These are phyloP conservation scores for Penicillium waksmanii DNA, from an alignment of 495 filamentous ascomycete genomes.

Conservation along the genomic window DNA sequence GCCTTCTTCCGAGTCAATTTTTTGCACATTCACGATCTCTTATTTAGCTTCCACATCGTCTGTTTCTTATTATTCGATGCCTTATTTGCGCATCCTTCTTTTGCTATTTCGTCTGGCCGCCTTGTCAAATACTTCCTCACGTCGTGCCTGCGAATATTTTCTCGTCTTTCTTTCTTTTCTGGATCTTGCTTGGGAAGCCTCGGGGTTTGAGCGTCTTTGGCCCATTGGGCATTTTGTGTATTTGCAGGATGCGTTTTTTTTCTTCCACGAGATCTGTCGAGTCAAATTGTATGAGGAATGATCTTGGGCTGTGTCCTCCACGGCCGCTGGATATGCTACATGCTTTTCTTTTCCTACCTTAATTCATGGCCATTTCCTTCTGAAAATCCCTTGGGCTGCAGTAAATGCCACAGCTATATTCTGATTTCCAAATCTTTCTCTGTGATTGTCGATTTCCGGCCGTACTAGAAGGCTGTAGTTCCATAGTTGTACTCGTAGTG, in stretches of 20 bases:
- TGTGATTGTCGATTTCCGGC: neutral
- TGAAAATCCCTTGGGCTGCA: neutral
- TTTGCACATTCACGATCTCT: conserved; percentile 33
- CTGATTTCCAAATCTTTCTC: neutral
- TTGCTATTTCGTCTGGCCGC: conserved; percentile 3
- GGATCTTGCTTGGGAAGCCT: neutral
- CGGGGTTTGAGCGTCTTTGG: conserved; percentile 17
- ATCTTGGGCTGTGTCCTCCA: conserved; percentile 22
- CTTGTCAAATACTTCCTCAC: conserved; percentile 11
- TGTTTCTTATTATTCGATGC: conserved; percentile 14
- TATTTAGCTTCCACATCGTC: conserved; percentile 11
- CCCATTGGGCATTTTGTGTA: conserved; percentile 2
- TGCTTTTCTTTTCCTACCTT: conserved; percentile 12
- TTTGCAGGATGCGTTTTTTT: neutral
- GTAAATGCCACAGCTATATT: neutral
- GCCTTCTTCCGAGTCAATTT: conserved; percentile 14
- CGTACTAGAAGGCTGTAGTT: neutral
- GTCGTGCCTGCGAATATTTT: conserved; percentile 4
- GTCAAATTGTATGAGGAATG: conserved; percentile 27
- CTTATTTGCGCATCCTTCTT: conserved; percentile 15
- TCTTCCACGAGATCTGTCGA: conserved; percentile 20
- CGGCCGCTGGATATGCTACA: conserved; percentile 9
- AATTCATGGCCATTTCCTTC: neutral
- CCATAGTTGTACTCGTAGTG: neutral
- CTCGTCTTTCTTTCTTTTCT: neutral